Conservation (phyloP, 179 eudicot species). For the Beta lomatogona region DNA sequence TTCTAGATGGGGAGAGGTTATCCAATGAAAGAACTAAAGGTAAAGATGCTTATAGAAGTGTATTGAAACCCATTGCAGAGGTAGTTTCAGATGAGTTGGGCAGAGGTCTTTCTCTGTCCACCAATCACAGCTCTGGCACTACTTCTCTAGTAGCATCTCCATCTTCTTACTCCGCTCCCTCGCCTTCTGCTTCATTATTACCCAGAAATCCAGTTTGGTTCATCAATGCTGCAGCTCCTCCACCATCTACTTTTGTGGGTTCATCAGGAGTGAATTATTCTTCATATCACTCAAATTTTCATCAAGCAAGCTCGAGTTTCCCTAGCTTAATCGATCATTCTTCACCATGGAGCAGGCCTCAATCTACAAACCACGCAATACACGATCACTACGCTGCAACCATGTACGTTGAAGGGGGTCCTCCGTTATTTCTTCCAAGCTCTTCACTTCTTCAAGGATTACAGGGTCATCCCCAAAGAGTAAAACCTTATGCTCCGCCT, state of each 20-base stretch:
- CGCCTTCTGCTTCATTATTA: slow-evolving; percentile 65
- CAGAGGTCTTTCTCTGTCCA: slow-evolving; percentile 36
- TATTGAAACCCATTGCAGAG: slow-evolving; percentile 66
- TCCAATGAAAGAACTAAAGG: slow-evolving; percentile 41
- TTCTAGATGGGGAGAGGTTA: slow-evolving; percentile 46
- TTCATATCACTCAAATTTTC: background rate
- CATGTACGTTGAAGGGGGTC: slow-evolving; percentile 42
- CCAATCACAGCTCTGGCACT: slow-evolving; percentile 21
- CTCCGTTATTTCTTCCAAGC: slow-evolving; percentile 44
- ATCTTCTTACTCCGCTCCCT: slow-evolving; percentile 44
- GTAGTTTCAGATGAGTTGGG: slow-evolving; percentile 39
- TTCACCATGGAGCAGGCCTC: slow-evolving; percentile 56
- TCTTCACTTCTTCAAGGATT: slow-evolving; percentile 50
- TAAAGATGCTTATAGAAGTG: slow-evolving; percentile 34
- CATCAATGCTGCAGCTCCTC: slow-evolving; percentile 30
- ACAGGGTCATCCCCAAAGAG: slow-evolving; percentile 51
- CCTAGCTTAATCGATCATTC: slow-evolving; percentile 36
- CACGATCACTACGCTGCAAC: slow-evolving; percentile 33
- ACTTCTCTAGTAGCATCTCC: slow-evolving; percentile 17
- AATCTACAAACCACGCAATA: slow-evolving; percentile 28
- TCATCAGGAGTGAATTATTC: background rate
- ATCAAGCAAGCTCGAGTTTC: slow-evolving; percentile 28
- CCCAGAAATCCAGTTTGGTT: slow-evolving; percentile 58
- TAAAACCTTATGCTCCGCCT: slow-evolving; percentile 38
- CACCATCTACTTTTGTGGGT: slow-evolving; percentile 20